These are phyloP conservation scores for Neonectria coccinea DNA, from an alignment of 2,329 filamentous ascomycete genomes.

Conservation along the genomic window DNA sequence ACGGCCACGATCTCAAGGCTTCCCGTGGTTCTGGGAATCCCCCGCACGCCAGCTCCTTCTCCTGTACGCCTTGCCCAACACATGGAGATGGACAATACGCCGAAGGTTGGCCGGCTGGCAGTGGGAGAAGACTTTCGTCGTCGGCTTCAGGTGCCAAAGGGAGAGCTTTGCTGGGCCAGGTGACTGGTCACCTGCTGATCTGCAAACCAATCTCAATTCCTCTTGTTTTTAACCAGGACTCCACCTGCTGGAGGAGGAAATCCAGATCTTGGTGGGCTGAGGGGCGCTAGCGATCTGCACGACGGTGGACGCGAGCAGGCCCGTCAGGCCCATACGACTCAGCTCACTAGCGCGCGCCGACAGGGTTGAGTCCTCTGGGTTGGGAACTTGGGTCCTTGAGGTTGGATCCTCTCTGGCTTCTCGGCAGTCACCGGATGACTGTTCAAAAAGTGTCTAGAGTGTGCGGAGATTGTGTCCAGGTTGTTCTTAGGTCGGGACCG, in stretches of 20 bases:
- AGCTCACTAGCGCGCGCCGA: slow-evolving; percentile 42
- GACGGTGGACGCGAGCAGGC: slow-evolving; percentile 43
- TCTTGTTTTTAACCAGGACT: slow-evolving; percentile 35
- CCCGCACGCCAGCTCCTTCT: slow-evolving; percentile 41
- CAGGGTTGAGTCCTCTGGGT: slow-evolving; percentile 18
- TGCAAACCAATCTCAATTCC: slow-evolving; percentile 45
- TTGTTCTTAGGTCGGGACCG: slow-evolving; percentile 28
- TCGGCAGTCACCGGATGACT: slow-evolving; percentile 28
- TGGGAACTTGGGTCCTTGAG: slow-evolving; percentile 1
- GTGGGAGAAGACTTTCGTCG: slow-evolving; percentile 11
- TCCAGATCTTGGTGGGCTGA: slow-evolving; percentile 46
- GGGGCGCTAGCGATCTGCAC: slow-evolving; percentile 45
- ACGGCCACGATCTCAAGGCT: slow-evolving; percentile 44
- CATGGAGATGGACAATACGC: slow-evolving; percentile 23
- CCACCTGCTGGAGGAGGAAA: slow-evolving; percentile 40
- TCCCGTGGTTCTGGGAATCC: slow-evolving; percentile 45
- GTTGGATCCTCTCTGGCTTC: slow-evolving; percentile 17
- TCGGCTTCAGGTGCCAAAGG: slow-evolving; percentile 16
- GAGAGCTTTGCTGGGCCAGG: slow-evolving; percentile 27
- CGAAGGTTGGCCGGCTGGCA: slow-evolving; percentile 23
- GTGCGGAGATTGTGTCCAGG: slow-evolving; percentile 25
- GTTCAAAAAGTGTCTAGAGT: slow-evolving; percentile 18
- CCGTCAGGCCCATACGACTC: slow-evolving; percentile 41
- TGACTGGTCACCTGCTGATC: slow-evolving; percentile 46
- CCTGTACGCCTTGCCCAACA: slow-evolving; percentile 28